Evolutionary conservation across 106 monocot genomes (phyloP), one percentile per base, ranked within the genome.

Genomic region (Narthecium ossifragum): DNA sequence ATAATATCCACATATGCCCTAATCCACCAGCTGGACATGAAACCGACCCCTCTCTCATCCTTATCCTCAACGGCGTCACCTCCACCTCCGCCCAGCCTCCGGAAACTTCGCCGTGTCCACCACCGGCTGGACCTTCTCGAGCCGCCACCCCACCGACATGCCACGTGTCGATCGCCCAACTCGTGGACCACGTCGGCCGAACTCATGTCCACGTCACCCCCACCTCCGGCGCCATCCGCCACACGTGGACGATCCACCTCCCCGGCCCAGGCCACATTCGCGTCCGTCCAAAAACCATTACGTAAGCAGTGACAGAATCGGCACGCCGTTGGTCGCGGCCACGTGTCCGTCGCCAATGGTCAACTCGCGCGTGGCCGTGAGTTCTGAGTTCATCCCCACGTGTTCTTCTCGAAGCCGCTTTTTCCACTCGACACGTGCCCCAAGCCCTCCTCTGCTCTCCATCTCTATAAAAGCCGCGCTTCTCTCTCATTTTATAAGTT

Each of bases 301-400:
- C 84, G 84, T 61, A 75, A 75, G 72, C 79, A 54, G 60, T 85
- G 84, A 85, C 75, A 57, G 63, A 65, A 75, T 59, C 59, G 8
- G 28, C 32, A 48, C 43, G 26, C 32, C 26, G 55, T 2, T 27
- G 31, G 37, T 36, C 56, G 9, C 13, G 51, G 34, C 26, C 68
- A 57, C 64, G 65, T 58, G 53, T 53, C 32, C 11, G 23, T 26
- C 27, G 18, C n/a, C 59, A 18, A 11, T 14, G 33, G 37, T 26
- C 46, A 26, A 29, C 18, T 24, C 18, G 40, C n/a, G n/a, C 31
- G n/a, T 21, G 31, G 21, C 43, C 5, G 12, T 20, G 55, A 28
- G 34, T 22, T 34, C 14, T 36, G 27, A 32, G n/a, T n/a, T 40
- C 46, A 33, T 29, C 55, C 24, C 51, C 58, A 57, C 71, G 59